Evolutionary conservation across 1,139 yeast genomes (phyloP), one percentile per base, ranked within the genome.

Genomic region (Candida glucosophila): DNA sequence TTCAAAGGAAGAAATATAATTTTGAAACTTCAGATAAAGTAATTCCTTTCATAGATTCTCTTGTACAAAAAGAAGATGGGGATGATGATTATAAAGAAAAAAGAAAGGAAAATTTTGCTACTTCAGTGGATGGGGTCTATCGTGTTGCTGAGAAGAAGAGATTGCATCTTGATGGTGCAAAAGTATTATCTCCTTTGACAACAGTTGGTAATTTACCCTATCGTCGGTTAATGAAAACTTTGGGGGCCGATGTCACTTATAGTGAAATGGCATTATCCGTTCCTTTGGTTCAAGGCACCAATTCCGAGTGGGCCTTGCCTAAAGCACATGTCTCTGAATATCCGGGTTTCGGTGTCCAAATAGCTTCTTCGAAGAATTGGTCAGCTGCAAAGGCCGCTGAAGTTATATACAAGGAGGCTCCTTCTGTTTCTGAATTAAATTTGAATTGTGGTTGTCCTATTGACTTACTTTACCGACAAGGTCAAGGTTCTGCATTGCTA

Each of bases 401-500:
- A 52, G 76, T 77, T 5, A 58, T 90, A 15, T 64, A 73, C 10
- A 67, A 64, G 35, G 69, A 72, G 30, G 55, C 75, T 14, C 51
- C 66, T 5, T 53, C 64, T 27, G 73, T 79, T 13, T 72, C 81
- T 17, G 97, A 90, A 49, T 61, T 90, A 37, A 92, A 90, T 48
- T 67, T 90, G 43, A 90, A 90, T 55, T 80, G 95, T 49, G 99
- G 99, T 3, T 90, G 99, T 52, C 99, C 99, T 10, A 90, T 90
- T 40, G 98, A 92, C 49, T 64, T 92, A 40, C 63, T 90, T 14
- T 92, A 77, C 52, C 71, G 90, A 39, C 88, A 82, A 47, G 99
- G 99, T 16, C 94, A 94, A 37, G 98, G 99, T 1, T 77, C 94
- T 20, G 98, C 96, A 0, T 65, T 90, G 33, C 61, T 90, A 68